Evolutionary conservation across 352 stramenopile species (phyloP), one percentile per base, ranked within the genome.

Genomic region (Phytophthora tubulina): DNA sequence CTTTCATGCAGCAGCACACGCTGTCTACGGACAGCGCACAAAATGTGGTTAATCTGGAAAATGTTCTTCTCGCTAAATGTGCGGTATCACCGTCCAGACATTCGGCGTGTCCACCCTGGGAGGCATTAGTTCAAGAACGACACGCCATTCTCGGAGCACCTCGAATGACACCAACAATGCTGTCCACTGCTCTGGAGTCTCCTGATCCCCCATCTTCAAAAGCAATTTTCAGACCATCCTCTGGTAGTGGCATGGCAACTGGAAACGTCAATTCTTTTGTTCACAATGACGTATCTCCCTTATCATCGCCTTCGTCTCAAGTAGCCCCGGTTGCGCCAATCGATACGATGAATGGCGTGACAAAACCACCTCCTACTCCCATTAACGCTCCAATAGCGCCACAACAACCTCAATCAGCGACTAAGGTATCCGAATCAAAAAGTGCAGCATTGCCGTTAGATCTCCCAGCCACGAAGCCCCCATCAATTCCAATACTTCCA

Each of bases 71-170:
- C 2, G 86, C 86, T 0, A 91, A 86, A 38, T 95, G 82, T 60
- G 86, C 84, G 8, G 79, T 78, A 9, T 92, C 88, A 9, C 86
- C 86, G 9, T 88, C 88, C 0, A 93, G 92, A 64, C 89, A 92
- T 49, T 78, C 79, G 6, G 86, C 84, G 11, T 85, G 80, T 46
- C 88, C 86, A 6, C 86, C 88, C 1, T 92, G 87, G 86, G 85
- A 94, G 62, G 72, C 86, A 7, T 55, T 95, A 4, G 88, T 93
- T 31, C 88, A 95, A 70, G 81, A 90, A 27, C 84, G 84, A 11
- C 86, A 95, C 53, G 86, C 88, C 15, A 81, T 60, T 57, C 51
- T 82, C 6, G 75, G 75, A 21, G 31, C 50, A 36, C 49, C 38
- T 11, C 62, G 63, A 13, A 66, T 56, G 39, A 38, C 54, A 58